Evolutionary conservation across 768 basidiomycete species (phyloP).

Genomic region (Dioszegia aurantiaca): DNA sequence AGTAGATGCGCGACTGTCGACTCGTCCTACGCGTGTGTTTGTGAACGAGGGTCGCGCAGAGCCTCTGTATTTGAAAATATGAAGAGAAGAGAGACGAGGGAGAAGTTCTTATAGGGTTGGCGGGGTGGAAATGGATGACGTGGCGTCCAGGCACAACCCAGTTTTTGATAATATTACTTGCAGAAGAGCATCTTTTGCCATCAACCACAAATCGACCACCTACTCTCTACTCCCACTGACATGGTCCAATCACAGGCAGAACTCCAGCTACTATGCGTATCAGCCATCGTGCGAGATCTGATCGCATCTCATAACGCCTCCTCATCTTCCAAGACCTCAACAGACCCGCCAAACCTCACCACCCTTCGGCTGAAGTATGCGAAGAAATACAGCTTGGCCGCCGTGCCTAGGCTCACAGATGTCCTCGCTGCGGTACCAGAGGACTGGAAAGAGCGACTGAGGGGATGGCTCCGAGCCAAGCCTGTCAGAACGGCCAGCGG

Average conservation of each 20-base stretch:
- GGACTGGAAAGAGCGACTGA: conserved; percentile 85
- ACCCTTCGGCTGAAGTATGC: conserved; percentile 79
- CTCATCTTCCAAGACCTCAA: conserved; percentile 26
- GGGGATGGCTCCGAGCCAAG: conserved; percentile 85
- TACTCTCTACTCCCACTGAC: conserved; percentile 6
- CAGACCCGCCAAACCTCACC: conserved; percentile 78
- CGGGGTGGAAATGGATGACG: neutral
- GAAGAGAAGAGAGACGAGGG: conserved; percentile 3
- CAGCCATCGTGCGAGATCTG: conserved; percentile 89
- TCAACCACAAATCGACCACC: conserved; percentile 3
- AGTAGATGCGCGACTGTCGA: conserved; percentile 35
- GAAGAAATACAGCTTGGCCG: conserved; percentile 82
- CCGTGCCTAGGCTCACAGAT: conserved; percentile 89
- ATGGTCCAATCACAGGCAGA: conserved; percentile 73
- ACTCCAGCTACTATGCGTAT: conserved; percentile 80
- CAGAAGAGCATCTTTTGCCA: neutral
- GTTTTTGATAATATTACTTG: neutral
- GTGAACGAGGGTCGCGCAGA: conserved; percentile 33
- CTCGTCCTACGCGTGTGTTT: conserved; percentile 17
- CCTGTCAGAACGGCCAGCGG: conserved; percentile 96
- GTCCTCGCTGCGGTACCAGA: conserved; percentile 98
- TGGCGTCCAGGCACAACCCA: neutral
- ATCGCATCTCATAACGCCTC: conserved; percentile 57
- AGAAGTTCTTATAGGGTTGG: conserved; percentile 12
- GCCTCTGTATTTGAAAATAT: conserved; percentile 20